Base-by-base conservation (phyloP, 495 filamentous ascomycete genomes). In the Penicillium subrubescens region DNA sequence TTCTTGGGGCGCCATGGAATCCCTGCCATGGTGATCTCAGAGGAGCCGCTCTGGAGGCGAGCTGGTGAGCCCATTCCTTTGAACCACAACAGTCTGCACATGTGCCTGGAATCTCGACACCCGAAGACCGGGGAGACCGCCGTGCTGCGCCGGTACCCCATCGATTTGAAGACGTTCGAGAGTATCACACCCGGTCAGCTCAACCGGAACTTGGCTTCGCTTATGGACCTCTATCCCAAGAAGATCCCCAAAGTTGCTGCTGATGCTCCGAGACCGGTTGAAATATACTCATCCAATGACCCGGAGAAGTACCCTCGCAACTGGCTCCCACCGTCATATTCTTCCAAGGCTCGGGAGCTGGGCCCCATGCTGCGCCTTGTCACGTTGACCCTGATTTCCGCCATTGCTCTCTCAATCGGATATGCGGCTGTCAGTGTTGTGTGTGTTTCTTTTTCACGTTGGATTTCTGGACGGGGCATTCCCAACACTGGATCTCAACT, bases 171-270 rank as follows among this genome's bases (percentile, higher is more conserved):
- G 55, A 91, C 88, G 0, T 93, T 93, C 62, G 78, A 88, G 65
- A 88, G 86, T 52, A 89, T 93, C 67, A 87, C 90, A 61, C 84
- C 89, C 25, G 76, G 86, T 33, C 90, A 93, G 68, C 84, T 93
- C 71, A 93, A 92, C 70, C 79, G 88, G 59, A 91, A 92, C 67
- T 72, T 93, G 54, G 89, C 89, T 57, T 89, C 85, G 44, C 75
- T 93, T 55, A 88, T 87, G 29, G 83, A 81, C 10, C 68, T 86
- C 41, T 75, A 78, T 56, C 73, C 77, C 10, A 73, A 68, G 57
- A 75, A 78, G 46, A 29, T 60, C 15, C 63, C 67, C 23, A 81
- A 73, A 25, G 68, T 67, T 29, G 62, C 64, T 17, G 35, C 68
- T 8, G 68, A 73, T 29, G 57, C 50, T 23, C 50, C 53, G 2